Evolutionary conservation across 2,329 filamentous ascomycete species (phyloP).

Genomic region (Meredithiella fracta): DNA sequence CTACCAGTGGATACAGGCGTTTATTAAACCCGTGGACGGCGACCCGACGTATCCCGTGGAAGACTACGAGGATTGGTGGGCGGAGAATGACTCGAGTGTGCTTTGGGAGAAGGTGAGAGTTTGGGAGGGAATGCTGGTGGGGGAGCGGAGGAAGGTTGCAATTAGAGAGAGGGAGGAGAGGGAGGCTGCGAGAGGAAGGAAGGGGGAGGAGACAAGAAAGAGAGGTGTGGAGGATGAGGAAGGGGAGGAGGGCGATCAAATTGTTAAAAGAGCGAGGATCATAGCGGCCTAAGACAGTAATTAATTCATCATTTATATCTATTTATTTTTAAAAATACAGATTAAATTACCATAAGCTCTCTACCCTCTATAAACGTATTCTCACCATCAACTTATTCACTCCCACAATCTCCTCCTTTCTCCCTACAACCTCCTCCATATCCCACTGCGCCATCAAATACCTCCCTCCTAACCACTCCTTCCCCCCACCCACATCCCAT

Average conservation of each 20-base stretch:
- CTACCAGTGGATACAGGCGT: constrained; percentile 24
- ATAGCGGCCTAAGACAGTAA: neutral
- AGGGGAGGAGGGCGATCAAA: neutral
- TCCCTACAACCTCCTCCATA: constrained; percentile 27
- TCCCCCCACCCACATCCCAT: constrained; percentile 26
- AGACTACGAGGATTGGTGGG: constrained; percentile 26
- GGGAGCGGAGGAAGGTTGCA: constrained; percentile 12
- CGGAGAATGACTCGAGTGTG: constrained; percentile 18
- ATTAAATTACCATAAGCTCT: neutral
- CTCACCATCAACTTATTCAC: constrained; percentile 16
- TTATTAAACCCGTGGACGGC: constrained; percentile 23
- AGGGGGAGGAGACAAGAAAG: neutral
- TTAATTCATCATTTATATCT: neutral
- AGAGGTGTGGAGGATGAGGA: neutral
- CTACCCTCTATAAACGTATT: constrained; percentile 6
- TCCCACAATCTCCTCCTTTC: constrained; percentile 27
- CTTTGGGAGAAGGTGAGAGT: constrained; percentile 19
- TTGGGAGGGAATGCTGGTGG: constrained; percentile 20
- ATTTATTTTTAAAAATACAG: neutral
- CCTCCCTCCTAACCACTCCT: constrained; percentile 29
- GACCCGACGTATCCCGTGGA: constrained; percentile 22
- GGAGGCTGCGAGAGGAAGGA: neutral
- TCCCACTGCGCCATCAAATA: constrained; percentile 32
- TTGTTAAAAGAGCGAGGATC: neutral
- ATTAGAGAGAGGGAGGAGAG: constrained; percentile 5